These are phyloP conservation scores for Conidiobolus incongruus DNA, from an alignment of 371 early-diverging fungal species.

Conservation along the genomic window DNA sequence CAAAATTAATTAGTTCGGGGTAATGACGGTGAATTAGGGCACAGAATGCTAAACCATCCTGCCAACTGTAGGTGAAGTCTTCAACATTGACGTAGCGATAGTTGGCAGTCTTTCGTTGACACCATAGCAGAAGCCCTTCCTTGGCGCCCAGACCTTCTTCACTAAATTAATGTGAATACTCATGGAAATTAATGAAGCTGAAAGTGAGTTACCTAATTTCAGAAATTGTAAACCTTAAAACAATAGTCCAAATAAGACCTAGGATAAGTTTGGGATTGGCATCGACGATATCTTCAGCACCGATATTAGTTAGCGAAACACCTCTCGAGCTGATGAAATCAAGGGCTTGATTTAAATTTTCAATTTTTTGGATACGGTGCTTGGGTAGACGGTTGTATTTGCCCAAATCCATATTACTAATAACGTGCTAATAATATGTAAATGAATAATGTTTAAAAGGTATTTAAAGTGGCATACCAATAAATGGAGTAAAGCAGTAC, in stretches of 20 bases:
- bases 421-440: slow-evolving; percentile 37
- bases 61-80: slow-evolving; percentile 80
- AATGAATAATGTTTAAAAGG: not conserved
- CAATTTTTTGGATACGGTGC: slow-evolving; percentile 83
- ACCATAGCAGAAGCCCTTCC: slow-evolving; percentile 89
- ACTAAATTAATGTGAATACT: slow-evolving; percentile 13
- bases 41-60: slow-evolving; percentile 90
- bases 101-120: slow-evolving; percentile 77
- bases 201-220: slow-evolving; percentile 40
- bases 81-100: slow-evolving; percentile 62
- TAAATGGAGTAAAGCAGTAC: slow-evolving; percentile 64
- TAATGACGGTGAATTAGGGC: slow-evolving; percentile 93
- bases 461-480: slow-evolving; percentile 22
- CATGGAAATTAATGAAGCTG: not conserved
- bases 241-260: slow-evolving; percentile 96
- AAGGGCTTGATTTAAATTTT: slow-evolving; percentile 87
- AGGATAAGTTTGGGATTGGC: slow-evolving; percentile 83
- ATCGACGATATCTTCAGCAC: slow-evolving; percentile 93
- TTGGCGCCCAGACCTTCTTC: slow-evolving; percentile 84
- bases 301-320: slow-evolving; percentile 81
- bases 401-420: slow-evolving; percentile 49
- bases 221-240: slow-evolving; percentile 84
- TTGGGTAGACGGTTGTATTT: slow-evolving; percentile 70
- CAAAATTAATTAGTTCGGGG: slow-evolving; percentile 88
- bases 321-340: slow-evolving; percentile 74